Conservation (phyloP, 306 rosid species). For the Vachellia collinsii region DNA sequence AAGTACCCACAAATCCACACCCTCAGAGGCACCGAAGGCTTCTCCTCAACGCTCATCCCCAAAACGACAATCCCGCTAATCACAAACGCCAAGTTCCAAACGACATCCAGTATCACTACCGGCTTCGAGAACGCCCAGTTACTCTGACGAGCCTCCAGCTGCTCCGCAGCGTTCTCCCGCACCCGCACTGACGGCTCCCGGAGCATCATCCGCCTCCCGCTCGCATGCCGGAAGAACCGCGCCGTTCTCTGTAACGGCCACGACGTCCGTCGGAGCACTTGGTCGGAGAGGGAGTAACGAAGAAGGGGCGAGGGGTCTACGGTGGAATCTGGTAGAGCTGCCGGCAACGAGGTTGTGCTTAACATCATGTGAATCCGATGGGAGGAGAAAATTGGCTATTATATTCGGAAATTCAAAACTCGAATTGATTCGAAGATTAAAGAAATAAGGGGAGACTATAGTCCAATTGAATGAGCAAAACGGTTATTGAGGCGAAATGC, state of each 20-base stretch:
- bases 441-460: neutral
- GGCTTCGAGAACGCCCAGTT: slow-evolving; percentile 75
- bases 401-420: neutral
- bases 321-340: slow-evolving; percentile 42
- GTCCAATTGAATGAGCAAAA: neutral
- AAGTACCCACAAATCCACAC: slow-evolving; percentile 74
- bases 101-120: slow-evolving; percentile 62
- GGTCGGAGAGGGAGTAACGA: slow-evolving; percentile 42
- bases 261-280: slow-evolving; percentile 44
- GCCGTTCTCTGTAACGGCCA: slow-evolving; percentile 60
- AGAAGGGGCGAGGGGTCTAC: slow-evolving; percentile 67
- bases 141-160: slow-evolving; percentile 83
- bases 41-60: slow-evolving; percentile 60
- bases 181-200: slow-evolving; percentile 72
- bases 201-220: slow-evolving; percentile 79
- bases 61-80: slow-evolving; percentile 51
- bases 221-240: slow-evolving; percentile 61
- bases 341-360: slow-evolving; percentile 33
- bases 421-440: neutral
- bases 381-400: neutral
- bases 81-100: slow-evolving; percentile 70
- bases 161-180: slow-evolving; percentile 83
- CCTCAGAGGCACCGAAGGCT: slow-evolving; percentile 73
- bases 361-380: slow-evolving; percentile 42
- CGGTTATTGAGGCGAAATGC: neutral